A percentile compares a stretch with the other conserved stretches of the same genome.
Evolutionary conservation across 257 asterid genomes (phyloP).

Genomic region (Voacanga thouarsii): DNA sequence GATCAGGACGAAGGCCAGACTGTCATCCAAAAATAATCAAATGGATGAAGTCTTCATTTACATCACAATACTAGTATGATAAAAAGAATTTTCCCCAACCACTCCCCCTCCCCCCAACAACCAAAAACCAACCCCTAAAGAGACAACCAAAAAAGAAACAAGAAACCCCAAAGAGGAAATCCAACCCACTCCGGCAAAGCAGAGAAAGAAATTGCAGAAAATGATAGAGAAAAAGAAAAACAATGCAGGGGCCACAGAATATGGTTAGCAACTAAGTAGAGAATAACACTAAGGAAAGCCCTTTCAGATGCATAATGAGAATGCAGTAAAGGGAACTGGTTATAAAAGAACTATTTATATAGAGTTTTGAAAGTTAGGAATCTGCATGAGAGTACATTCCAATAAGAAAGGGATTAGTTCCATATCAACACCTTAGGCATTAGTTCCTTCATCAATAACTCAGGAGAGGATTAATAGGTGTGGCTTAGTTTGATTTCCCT

Average conservation of each 20-base stretch:
- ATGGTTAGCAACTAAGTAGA: background rate
- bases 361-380: background rate
- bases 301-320: background rate
- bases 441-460: background rate
- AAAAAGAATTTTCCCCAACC: background rate
- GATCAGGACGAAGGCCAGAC: constrained; percentile 74
- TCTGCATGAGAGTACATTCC: background rate
- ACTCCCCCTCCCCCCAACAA: background rate
- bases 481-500: background rate
- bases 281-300: background rate
- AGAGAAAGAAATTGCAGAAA: background rate
- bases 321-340: background rate
- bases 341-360: background rate
- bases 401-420: background rate
- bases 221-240: background rate
- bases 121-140: background rate
- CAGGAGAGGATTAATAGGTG: background rate
- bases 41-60: background rate
- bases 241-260: background rate
- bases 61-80: background rate
- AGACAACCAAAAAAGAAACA: background rate
- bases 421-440: background rate
- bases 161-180: too few relatives aligned
- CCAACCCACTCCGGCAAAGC: background rate
- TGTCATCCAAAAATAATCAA: constrained; percentile 37